Evolutionary conservation across 2,329 filamentous ascomycete species (phyloP), one percentile per base, ranked within the genome.

Genomic region (Coniochaeta sp.): DNA sequence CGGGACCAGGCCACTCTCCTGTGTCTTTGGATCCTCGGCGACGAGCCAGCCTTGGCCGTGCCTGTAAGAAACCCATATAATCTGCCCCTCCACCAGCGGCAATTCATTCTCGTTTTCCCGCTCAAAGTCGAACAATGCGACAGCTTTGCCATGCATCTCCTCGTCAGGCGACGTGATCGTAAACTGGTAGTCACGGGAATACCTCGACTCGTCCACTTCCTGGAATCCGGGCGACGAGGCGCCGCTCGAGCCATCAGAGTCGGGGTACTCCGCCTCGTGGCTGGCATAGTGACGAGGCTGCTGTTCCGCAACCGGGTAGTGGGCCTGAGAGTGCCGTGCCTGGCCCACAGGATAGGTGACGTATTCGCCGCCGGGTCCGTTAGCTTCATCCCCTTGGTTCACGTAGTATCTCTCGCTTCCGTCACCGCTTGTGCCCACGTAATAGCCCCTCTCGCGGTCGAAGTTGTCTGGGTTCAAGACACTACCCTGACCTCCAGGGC

Each of bases 31-130:
- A 69, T 99, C 95, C 76, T 97, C 91, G 4, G 95, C 95, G 26
- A 99, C 95, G 58, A 99, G 81, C 95, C 95, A 99, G 60, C 95
- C 95, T 75, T 98, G 92, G 17, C 93, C 93, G 71, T 98, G 93
- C 50, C 95, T 85, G 73, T 98, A 99, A 17, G 91, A 96, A 26
- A 99, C 93, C 79, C 95, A 89, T 60, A 99, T 96, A 61, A 97
- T 91, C 70, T 99, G 95, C 6, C 95, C 95, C 75, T 99, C 95
- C 0, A 91, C 87, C 55, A 99, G 78, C 4, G 92, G 91, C 61
- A 99, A 78, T 74, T 99, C 95, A 71, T 98, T 99, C 72, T 97
- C 92, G 72, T 98, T 97, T 74, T 98, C 93, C 34, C 93, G 85
- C 67, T 88, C 88, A 75, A 99, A 99, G 71, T 97, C 93, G 71